A percentile compares a stretch with the other conserved stretches of the same genome.
Evolutionary conservation across 148 eudicot species (phyloP).

Genomic region (Persicaria tinctoria): DNA sequence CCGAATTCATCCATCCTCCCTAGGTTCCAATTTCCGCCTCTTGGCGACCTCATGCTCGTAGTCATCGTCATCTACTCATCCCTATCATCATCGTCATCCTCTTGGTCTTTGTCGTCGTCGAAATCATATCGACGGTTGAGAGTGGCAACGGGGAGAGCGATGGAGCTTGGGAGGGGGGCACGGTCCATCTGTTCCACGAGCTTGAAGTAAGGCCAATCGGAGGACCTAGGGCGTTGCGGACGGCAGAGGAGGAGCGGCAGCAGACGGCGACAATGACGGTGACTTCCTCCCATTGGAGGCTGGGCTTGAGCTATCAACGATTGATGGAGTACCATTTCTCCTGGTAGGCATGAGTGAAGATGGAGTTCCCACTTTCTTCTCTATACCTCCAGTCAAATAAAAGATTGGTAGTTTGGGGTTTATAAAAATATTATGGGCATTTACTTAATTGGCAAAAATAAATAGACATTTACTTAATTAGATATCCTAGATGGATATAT

Average conservation of each 20-base stretch:
- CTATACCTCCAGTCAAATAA: no score
- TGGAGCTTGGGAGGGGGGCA: slow-evolving; percentile 54
- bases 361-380: slow-evolving; percentile 30
- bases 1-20: neutral
- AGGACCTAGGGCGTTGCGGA: slow-evolving; percentile 33
- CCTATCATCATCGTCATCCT: slow-evolving; percentile 5
- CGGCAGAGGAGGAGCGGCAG: slow-evolving; percentile 25
- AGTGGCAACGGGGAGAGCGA: slow-evolving; percentile 24
- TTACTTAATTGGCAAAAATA: no score
- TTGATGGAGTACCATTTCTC: slow-evolving; percentile 14
- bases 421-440: no score
- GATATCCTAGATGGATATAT: no score
- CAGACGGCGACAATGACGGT: slow-evolving; percentile 54
- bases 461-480: no score
- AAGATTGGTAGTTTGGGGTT: no score
- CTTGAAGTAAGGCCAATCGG: slow-evolving; percentile 50
- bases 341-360: slow-evolving; percentile 61
- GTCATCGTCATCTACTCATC: slow-evolving; percentile 11
- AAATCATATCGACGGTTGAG: slow-evolving; percentile 13
- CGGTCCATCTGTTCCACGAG: slow-evolving; percentile 61
- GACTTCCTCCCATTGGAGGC: slow-evolving; percentile 73
- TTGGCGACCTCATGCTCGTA: neutral
- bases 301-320: slow-evolving; percentile 31
- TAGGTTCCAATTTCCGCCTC: slow-evolving; percentile 2
- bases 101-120: neutral